Evolutionary conservation across 768 basidiomycete species (phyloP).

Genomic region (Boletus speciosus): DNA sequence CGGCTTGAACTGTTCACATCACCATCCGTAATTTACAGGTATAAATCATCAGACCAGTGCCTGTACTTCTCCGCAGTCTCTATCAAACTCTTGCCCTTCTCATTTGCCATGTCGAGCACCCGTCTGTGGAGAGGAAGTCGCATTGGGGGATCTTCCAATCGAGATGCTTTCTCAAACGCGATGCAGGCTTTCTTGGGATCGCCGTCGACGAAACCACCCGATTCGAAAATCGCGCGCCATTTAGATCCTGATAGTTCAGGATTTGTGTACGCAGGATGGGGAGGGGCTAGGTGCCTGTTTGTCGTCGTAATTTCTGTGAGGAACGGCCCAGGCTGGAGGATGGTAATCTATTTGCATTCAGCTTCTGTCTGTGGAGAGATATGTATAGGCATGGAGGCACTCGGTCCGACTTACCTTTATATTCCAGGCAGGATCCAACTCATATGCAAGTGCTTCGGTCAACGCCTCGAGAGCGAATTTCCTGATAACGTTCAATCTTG

Average conservation of each 20-base stretch:
- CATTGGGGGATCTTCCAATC: constrained; percentile 15
- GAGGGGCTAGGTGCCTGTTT: not conserved
- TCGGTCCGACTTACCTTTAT: constrained; percentile 10
- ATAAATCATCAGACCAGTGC: constrained; percentile 25
- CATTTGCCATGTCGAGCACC: not conserved
- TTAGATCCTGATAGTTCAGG: constrained; percentile 5
- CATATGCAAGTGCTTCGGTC: constrained; percentile 17
- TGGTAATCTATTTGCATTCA: constrained; percentile 11
- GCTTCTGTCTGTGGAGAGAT: not conserved
- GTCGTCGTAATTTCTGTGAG: not conserved
- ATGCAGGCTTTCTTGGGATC: constrained; percentile 18
- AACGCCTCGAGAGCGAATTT: constrained; percentile 30
- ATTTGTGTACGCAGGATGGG: constrained; percentile 19
- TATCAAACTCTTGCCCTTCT: constrained; percentile 13
- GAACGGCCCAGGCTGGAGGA: constrained; percentile 21
- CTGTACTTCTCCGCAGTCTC: constrained; percentile 18
- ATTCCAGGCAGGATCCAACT: constrained; percentile 13
- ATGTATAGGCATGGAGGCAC: too few relatives aligned
- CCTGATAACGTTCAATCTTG: not conserved
- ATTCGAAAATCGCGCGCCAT: not conserved
- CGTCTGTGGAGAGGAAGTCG: constrained; percentile 18
- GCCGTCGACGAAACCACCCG: not conserved
- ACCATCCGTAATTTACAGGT: constrained; percentile 5
- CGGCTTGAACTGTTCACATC: too few relatives aligned
- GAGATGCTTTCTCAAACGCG: constrained; percentile 14